Conservation (phyloP, 2,329 filamentous ascomycete species). For the Aspergillaceae sp. region DNA sequence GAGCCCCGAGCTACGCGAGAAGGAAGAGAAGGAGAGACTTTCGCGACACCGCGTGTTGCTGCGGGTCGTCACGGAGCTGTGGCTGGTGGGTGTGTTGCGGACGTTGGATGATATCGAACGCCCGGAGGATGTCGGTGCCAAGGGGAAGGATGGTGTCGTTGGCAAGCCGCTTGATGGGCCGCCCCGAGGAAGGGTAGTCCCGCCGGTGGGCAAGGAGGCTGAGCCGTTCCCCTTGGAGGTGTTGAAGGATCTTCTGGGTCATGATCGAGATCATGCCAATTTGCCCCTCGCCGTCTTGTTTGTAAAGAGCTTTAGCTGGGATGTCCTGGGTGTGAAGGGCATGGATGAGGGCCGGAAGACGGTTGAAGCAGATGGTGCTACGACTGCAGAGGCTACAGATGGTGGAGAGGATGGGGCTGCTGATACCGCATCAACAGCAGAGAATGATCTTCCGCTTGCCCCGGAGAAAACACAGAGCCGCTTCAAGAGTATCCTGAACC, state of each 20-base stretch:
- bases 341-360: conserved; percentile 71
- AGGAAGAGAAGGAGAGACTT: conserved; percentile 90
- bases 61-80: conserved; percentile 87
- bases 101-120: conserved; percentile 64
- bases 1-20: conserved; percentile 72
- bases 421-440: conserved; percentile 14
- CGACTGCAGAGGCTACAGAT: conserved; percentile 42
- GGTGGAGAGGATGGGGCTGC: conserved; percentile 40
- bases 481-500: conserved; percentile 74
- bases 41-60: conserved; percentile 76
- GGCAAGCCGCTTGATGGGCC: conserved; percentile 46
- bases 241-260: conserved; percentile 88
- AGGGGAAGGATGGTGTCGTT: conserved; percentile 46
- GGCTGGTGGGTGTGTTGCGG: conserved; percentile 81
- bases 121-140: conserved; percentile 51
- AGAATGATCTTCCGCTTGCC: conserved; percentile 64
- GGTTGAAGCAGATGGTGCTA: conserved; percentile 70
- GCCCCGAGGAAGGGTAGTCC: conserved; percentile 53
- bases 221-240: conserved; percentile 96
- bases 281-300: conserved; percentile 87
- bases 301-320: conserved; percentile 94
- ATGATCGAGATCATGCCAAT: conserved; percentile 88
- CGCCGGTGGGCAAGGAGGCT: conserved; percentile 56
- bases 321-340: conserved; percentile 73
- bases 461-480: conserved; percentile 70